Evolutionary conservation across 306 rosid species (phyloP), one percentile per base, ranked within the genome.

Genomic region (Castanea sativa): DNA sequence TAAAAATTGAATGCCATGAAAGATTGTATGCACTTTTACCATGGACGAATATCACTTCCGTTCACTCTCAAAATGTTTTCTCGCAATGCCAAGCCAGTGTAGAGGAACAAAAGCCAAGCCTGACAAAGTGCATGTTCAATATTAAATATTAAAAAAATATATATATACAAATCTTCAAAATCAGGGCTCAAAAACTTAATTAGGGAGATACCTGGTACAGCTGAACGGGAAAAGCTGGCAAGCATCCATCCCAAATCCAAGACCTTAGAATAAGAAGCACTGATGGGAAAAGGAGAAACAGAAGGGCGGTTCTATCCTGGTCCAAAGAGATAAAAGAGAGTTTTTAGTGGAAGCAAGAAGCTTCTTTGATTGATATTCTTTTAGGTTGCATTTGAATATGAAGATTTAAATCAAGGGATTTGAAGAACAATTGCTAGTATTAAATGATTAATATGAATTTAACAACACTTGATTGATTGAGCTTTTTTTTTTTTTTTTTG

Each of bases 21-120:
- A 53, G 68, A 60, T 18, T 13, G 33, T 56, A 52, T 53, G 35
- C 51, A 75, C 8, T 18, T 57, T 70, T 91, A 95, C 99, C 99
- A 95, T 76, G 99, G 88, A 74, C 97, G 99, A 68, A 95, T 95
- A 83, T 95, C 99, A 67, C 99, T 95, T 77, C 99, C 98, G 21
- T 95, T 95, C 83, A 86, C 97, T 79, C 97, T 90, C 73, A 95
- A 81, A 75, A 95, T 95, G 88, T 95, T 95, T 86, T 95, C 99
- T 69, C 99, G 94, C 87, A 95, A 82, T 16, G 99, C 92, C 85
- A 95, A 86, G 78, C 97, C 98, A n/a, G 98, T 91, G 87, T 95
- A 95, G 49, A 95, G 97, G 88, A 95, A 91, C 82, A 95, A 91
- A 67, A 95, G 86, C 99, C 99, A 95, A 6, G 97, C 98, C 99